phyloP scores from a whole-genome alignment of 768 basidiomycete species.

The Suillus weaverae region DNA sequence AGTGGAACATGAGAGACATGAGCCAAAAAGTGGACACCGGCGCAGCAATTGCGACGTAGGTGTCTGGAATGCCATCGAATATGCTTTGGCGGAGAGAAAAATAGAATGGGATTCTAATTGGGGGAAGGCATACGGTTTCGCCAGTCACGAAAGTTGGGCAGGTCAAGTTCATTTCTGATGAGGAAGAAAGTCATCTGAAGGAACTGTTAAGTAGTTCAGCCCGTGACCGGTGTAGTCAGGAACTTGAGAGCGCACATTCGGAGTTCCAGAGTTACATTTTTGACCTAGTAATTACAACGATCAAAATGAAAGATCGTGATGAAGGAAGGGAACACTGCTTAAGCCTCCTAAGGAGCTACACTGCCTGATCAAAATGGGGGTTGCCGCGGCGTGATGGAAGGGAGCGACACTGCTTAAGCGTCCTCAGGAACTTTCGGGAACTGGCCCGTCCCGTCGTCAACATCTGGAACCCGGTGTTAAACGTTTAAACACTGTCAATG shows the following conservation, averaged over 20 bases:
- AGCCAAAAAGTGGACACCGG: slow-evolving; percentile 87
- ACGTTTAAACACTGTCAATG: no score
- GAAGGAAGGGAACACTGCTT: no score
- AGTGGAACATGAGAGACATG: slow-evolving; percentile 76
- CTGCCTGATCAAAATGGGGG: no score
- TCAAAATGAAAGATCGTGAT: slow-evolving; percentile 4
- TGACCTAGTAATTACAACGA: slow-evolving; percentile 46
- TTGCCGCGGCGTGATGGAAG: no score
- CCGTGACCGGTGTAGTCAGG: neutral
- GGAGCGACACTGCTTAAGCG: no score
- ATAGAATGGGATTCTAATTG: slow-evolving; percentile 52
- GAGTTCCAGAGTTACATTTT: neutral
- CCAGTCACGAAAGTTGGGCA: slow-evolving; percentile 36
- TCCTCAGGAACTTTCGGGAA: slow-evolving; percentile 44
- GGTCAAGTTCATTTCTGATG: slow-evolving; percentile 34
- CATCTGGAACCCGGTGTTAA: slow-evolving; percentile 45
- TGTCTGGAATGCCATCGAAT: slow-evolving; percentile 65
- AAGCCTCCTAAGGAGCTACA: no score
- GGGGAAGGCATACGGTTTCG: slow-evolving; percentile 36
- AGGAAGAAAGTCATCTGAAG: slow-evolving; percentile 2
- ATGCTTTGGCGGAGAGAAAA: slow-evolving; percentile 45
- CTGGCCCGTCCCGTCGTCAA: slow-evolving; percentile 46
- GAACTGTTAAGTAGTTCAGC: slow-evolving; percentile 10
- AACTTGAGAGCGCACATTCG: neutral
- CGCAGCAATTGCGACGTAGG: slow-evolving; percentile 66